Evolutionary conservation across 2,329 filamentous ascomycete species (phyloP).

Genomic region (Paraphaeosphaeria minitans): DNA sequence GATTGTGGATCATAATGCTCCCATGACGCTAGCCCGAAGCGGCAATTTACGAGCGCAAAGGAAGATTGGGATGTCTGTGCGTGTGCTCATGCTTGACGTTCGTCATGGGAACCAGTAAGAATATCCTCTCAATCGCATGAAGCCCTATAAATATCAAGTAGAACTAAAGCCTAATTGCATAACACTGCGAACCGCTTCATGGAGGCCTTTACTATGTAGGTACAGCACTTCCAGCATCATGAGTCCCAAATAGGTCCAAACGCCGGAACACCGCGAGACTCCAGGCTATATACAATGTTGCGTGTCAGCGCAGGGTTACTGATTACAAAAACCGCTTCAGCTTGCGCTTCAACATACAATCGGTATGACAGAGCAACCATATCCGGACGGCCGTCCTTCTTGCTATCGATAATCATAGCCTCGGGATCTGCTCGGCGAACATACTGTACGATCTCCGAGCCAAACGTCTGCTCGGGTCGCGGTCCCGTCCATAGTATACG

Average conservation of each 20-base stretch:
- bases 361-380: neutral
- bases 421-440: constrained; percentile 63
- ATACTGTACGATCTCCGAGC: constrained; percentile 59
- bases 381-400: neutral
- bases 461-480: constrained; percentile 66
- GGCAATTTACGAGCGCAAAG: neutral
- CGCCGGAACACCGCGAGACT: neutral
- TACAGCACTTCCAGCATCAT: neutral
- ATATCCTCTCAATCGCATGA: neutral
- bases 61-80: neutral
- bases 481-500: constrained; percentile 72
- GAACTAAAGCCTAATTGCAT: neutral
- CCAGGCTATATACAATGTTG: constrained; percentile 8
- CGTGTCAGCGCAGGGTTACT: neutral
- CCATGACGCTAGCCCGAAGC: neutral
- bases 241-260: constrained; percentile 2
- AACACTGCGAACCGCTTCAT: neutral
- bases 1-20: no score
- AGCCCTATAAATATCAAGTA: neutral
- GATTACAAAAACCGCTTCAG: neutral
- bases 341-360: neutral
- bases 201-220: neutral
- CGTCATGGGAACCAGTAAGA: neutral
- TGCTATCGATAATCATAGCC: constrained; percentile 10
- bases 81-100: neutral